Evolutionary conservation across 2,329 filamentous ascomycete species (phyloP), one percentile per base, ranked within the genome.

Genomic region (Ilyonectria robusta): DNA sequence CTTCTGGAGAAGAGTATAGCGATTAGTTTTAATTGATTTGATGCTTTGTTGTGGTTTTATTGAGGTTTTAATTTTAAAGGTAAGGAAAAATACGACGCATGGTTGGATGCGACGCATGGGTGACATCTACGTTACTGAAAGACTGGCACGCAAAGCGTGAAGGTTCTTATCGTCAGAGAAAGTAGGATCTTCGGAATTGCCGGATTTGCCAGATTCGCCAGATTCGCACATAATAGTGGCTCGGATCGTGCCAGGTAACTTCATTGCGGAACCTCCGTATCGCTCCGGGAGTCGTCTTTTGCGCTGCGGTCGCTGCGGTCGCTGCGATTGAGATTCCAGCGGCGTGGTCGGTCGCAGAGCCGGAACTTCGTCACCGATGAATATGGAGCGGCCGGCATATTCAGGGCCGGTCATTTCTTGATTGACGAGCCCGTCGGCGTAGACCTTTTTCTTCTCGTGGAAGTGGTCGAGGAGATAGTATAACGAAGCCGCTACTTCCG

Each of bases 401-500:
- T 50, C 47, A 50, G 47, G 47, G 23, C 47, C 47, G 47, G 47
- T 50, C 31, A 50, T 26, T 50, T 50, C 19, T 50, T 50, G 47
- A 23, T 50, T 50, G 47, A 50, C 47, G 23, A 50, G 47, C 47
- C 47, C 47, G 47, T 50, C 47, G 47, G 47, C 47, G 47, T 50
- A 50, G 47, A 50, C 11, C 47, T 50, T 29, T 29, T 50, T 50
- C 47, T 50, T 50, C 47, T 50, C 23, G 47, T 23, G 47, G 47
- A 50, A 23, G 47, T 50, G 47, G 23, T 50, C 47, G 21, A 50
- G 47, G 47, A 50, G 47, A 50, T 50, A 50, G 47, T 50, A 50
- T 50, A 50, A 50, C 47, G 47, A 50, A 50, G 47, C 21, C 47
- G 47, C 47, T 50, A 50, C 47, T 50, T 50, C 47, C 47, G 23